Base-by-base conservation (phyloP, 352 stramenopile genomes). In the Hyphochytrium catenoides region DNA sequence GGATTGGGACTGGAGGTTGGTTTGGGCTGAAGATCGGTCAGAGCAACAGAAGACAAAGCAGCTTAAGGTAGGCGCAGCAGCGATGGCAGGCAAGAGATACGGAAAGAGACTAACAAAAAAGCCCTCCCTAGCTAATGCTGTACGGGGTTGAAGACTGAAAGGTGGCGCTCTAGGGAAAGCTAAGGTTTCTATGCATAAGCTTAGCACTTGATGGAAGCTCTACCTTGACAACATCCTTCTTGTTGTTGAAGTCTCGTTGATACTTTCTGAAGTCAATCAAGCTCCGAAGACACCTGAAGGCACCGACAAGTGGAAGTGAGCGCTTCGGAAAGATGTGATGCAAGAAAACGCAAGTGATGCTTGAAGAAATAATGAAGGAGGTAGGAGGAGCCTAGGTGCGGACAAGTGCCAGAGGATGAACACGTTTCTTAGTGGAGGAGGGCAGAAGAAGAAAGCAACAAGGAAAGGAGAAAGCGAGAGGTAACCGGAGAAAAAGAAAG, bases 361-460 rank as follows among this genome's bases (percentile, higher is more conserved):
- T n/a, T n/a, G n/a, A n/a, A n/a, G n/a, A n/a, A n/a, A n/a, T n/a
- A n/a, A n/a, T n/a, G n/a, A n/a, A n/a, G n/a, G n/a, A n/a, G n/a
- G n/a, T n/a, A n/a, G n/a, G n/a, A n/a, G n/a, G n/a, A n/a, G n/a
- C n/a, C n/a, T n/a, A n/a, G n/a, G n/a, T n/a, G n/a, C n/a, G n/a
- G n/a, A n/a, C n/a, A n/a, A n/a, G n/a, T n/a, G n/a, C n/a, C n/a
- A n/a, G n/a, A n/a, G n/a, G n/a, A n/a, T n/a, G n/a, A n/a, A n/a
- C 75, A 74, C 20, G 59, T 59, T 36, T 78, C 77, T 48, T 72
- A 82, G 24, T 74, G 62, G 24, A 82, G 62, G 8, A 82, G 50
- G 46, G n/a, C n/a, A 78, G 74, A 20, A 64, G 67, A 27, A 82
- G 56, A 29, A 64, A 77, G 22, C 63, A 74, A 43, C n/a, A 36